Conservation (phyloP, 805 yeast species). For the Nadsonia fulvescens region DNA sequence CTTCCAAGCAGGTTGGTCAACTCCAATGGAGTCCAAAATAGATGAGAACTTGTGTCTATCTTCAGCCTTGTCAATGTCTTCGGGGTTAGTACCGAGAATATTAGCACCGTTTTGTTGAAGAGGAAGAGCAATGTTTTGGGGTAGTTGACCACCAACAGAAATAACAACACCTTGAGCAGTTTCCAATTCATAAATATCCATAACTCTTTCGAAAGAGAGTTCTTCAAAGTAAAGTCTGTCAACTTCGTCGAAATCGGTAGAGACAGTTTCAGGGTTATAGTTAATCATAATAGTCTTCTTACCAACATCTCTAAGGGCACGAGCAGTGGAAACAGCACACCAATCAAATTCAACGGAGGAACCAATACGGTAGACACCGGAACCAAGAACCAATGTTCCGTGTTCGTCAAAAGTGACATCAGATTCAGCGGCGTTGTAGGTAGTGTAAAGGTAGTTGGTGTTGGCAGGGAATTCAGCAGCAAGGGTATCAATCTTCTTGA, state of each 20-base stretch:
- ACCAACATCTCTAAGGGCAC: constrained; percentile 77
- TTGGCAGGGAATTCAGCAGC: constrained; percentile 99
- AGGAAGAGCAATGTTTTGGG: constrained; percentile 86
- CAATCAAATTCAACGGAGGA: constrained; percentile 97
- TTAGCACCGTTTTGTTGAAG: constrained; percentile 61
- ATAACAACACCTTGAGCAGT: constrained; percentile 80
- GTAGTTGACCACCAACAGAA: constrained; percentile 94
- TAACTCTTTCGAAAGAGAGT: constrained; percentile 82
- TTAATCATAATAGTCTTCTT: constrained; percentile 89
- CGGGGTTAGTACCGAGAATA: constrained; percentile 86
- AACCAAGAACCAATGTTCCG: constrained; percentile 89
- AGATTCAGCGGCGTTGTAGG: constrained; percentile 76
- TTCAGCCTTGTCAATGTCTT: constrained; percentile 91
- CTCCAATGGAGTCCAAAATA: constrained; percentile 77
- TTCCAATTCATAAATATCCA: constrained; percentile 94
- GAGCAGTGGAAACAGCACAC: constrained; percentile 97
- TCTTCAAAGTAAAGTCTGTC: constrained; percentile 95
- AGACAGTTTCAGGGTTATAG: constrained; percentile 96
- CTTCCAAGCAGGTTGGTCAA: constrained; percentile 97
- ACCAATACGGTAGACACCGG: constrained; percentile 98
- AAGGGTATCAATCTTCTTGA: constrained; percentile 88
- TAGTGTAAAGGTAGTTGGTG: constrained; percentile 88
- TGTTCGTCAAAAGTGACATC: constrained; percentile 77
- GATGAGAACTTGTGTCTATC: constrained; percentile 96
- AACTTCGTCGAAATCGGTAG: constrained; percentile 96